Percentiles rank a stretch among this genome's conserved stretches.
Conservation (phyloP, 2,329 filamentous ascomycete genomes). For the Cercospora beticola region DNA sequence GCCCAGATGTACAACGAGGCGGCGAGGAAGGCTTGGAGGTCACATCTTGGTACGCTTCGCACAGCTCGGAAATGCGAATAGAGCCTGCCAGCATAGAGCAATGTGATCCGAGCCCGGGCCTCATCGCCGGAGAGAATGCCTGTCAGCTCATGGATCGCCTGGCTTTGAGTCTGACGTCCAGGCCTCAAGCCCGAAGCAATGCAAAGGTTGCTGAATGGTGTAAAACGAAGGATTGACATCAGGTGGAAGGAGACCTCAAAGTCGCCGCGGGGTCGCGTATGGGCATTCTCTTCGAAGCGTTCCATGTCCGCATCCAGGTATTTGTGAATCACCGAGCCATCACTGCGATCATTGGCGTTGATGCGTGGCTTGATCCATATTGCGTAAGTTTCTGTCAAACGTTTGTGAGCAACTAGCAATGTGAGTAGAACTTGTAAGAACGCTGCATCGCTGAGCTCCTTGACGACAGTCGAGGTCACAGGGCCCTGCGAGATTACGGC, state of each 20-base stretch:
- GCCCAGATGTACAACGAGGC: constrained; percentile 6
- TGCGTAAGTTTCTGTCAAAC: constrained; percentile 3
- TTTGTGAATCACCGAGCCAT: constrained; percentile 10
- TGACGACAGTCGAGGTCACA: not conserved
- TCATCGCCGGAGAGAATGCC: not conserved
- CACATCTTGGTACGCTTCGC: constrained; percentile 1
- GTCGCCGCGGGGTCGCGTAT: not conserved
- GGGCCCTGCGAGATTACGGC: constrained; percentile 3
- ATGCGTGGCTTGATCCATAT: constrained; percentile 10
- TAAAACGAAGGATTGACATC: constrained; percentile 11
- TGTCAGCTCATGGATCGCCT: not conserved
- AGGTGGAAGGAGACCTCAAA: constrained; percentile 3
- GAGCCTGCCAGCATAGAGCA: constrained; percentile 6
- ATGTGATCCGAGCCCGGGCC: not conserved
- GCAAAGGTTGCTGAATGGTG: constrained; percentile 6
- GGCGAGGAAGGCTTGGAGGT: constrained; percentile 8
- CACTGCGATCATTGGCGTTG: not conserved
- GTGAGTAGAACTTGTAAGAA: constrained; percentile 8
- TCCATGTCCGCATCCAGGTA: constrained; percentile 12
- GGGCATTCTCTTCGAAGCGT: constrained; percentile 5
- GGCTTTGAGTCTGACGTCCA: not conserved
- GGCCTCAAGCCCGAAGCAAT: not conserved
- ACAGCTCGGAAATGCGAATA: constrained; percentile 2
- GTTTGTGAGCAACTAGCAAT: constrained; percentile 9
- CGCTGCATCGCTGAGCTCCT: constrained; percentile 6